Percentiles rank a stretch among this genome's conserved stretches.
Conservation (phyloP, 2,329 filamentous ascomycete species). For the Microsporum audouinii region DNA sequence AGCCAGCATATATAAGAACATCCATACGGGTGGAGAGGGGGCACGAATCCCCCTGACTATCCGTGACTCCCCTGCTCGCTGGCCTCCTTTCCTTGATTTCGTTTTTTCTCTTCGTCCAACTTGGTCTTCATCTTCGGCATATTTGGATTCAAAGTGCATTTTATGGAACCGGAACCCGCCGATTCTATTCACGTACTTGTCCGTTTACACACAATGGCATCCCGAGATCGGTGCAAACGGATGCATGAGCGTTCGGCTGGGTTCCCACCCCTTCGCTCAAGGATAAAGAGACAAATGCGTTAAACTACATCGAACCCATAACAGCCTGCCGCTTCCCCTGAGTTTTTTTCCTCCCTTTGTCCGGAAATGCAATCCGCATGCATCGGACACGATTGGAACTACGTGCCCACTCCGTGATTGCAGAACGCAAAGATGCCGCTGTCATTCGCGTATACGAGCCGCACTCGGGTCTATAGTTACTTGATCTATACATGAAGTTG, state of each 20-base stretch:
- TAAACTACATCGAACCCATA: neutral
- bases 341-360: neutral
- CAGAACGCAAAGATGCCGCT: neutral
- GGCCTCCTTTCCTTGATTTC: neutral
- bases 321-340: neutral
- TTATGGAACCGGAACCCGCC: no score
- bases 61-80: neutral
- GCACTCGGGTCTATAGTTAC: neutral
- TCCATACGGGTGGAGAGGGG: neutral
- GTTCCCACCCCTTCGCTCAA: neutral
- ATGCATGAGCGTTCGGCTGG: neutral
- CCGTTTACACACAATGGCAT: neutral
- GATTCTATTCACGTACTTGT: neutral
- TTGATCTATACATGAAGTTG: neutral
- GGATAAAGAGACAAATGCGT: neutral
- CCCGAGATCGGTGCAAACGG: neutral
- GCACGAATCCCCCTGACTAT: neutral
- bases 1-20: neutral
- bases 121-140: neutral
- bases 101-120: neutral
- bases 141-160: no score
- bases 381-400: neutral
- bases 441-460: neutral
- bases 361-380: neutral
- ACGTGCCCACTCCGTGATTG: neutral